A percentile compares a stretch with the other conserved stretches of the same genome.
Evolutionary conservation across 2,329 filamentous ascomycete genomes (phyloP).

Genomic region (Lachnellula subtilissima): DNA sequence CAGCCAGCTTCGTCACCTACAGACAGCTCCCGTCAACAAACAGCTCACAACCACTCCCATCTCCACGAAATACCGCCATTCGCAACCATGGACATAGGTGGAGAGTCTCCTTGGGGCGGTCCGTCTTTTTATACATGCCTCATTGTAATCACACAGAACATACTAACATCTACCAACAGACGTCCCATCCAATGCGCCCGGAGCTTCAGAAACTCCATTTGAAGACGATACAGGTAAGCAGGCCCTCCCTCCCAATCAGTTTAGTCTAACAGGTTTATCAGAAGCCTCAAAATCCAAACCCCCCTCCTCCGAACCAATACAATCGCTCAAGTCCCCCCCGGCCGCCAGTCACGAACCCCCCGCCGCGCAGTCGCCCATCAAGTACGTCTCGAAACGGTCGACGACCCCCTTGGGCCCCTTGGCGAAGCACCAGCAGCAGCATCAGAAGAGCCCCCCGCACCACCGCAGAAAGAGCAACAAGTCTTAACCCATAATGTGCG

Average conservation of each 20-base stretch:
- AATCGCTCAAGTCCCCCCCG: conserved; percentile 27
- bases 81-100: conserved; percentile 39
- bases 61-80: conserved; percentile 7
- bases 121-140: conserved; percentile 20
- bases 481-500: conserved; percentile 54
- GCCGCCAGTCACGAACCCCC: conserved; percentile 31
- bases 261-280: conserved; percentile 8
- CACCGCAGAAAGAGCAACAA: conserved; percentile 60
- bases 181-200: conserved; percentile 35
- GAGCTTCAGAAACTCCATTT: conserved; percentile 23
- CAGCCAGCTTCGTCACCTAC: background rate
- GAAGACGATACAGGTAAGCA: conserved; percentile 20
- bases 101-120: conserved; percentile 43
- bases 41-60: conserved; percentile 8
- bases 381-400: conserved; percentile 72
- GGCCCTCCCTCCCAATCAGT: background rate
- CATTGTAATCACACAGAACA: background rate
- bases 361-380: conserved; percentile 68
- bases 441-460: conserved; percentile 59
- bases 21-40: conserved; percentile 8
- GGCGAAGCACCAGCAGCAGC: conserved; percentile 36
- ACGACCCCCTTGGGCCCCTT: conserved; percentile 70
- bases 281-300: conserved; percentile 21
- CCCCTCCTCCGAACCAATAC: conserved; percentile 17
- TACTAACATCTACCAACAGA: conserved; percentile 29